phyloP scores from a whole-genome alignment of 192 early-diverging fungal species.

The Gaertneriomyces sp. region DNA sequence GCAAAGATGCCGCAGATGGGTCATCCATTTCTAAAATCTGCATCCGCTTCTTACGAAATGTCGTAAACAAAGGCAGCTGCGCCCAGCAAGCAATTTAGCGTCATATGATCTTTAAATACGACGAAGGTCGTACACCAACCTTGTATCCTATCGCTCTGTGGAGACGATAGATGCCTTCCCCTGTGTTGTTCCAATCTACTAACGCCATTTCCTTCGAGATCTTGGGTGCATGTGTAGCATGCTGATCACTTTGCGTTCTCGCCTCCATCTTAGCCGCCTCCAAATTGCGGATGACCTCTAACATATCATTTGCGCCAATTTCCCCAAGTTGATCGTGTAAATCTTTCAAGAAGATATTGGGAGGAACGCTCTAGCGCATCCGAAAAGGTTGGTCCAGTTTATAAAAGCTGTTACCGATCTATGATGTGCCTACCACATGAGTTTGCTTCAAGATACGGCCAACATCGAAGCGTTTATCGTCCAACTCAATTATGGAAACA shows the following conservation, averaged over 20 bases:
- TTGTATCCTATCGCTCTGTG: constrained; percentile 72
- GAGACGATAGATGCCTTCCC: constrained; percentile 58
- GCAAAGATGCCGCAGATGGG: constrained; percentile 13
- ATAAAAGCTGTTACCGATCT: not conserved
- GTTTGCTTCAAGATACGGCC: constrained; percentile 77
- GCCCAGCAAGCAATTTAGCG: not conserved
- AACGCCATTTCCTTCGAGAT: constrained; percentile 55
- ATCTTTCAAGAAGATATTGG: constrained; percentile 13
- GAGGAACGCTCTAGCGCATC: constrained; percentile 26
- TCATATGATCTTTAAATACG: constrained; percentile 1
- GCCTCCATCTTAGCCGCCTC: constrained; percentile 60
- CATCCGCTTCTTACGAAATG: constrained; percentile 40
- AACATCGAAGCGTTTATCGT: constrained; percentile 75
- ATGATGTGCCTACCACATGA: constrained; percentile 42
- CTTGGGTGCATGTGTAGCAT: constrained; percentile 68
- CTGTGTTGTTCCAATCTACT: constrained; percentile 55
- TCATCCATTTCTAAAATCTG: constrained; percentile 40
- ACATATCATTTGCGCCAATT: constrained; percentile 57
- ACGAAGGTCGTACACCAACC: constrained; percentile 37
- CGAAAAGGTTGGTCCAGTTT: not conserved
- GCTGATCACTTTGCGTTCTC: constrained; percentile 55
- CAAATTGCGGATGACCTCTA: constrained; percentile 60
- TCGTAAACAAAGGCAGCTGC: constrained; percentile 54
- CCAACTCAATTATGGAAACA: constrained; percentile 82
- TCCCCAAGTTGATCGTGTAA: constrained; percentile 46